A percentile compares a stretch with the other conserved stretches of the same genome.
Evolutionary conservation across 768 basidiomycete genomes (phyloP).

Genomic region (Lentinula edodes): DNA sequence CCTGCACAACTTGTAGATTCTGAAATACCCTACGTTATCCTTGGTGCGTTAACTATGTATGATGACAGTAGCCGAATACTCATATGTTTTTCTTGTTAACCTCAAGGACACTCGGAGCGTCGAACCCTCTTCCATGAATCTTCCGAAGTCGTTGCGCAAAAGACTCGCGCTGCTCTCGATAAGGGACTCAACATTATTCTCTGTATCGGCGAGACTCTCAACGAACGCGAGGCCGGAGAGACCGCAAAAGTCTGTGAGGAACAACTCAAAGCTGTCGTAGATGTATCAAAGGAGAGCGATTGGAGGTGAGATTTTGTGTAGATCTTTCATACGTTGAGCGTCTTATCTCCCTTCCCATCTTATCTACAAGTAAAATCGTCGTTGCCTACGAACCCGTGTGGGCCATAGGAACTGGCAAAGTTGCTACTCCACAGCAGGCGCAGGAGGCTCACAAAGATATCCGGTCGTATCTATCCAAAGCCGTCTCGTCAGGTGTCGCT

Average conservation of each 20-base stretch:
- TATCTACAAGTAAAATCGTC: slow-evolving; percentile 66
- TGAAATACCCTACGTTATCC: slow-evolving; percentile 86
- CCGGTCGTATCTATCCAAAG: slow-evolving; percentile 62
- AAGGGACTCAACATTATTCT: slow-evolving; percentile 81
- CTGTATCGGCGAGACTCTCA: slow-evolving; percentile 92
- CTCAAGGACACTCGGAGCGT: slow-evolving; percentile 89
- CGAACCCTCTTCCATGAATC: slow-evolving; percentile 89
- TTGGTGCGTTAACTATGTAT: slow-evolving; percentile 45
- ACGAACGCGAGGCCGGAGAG: slow-evolving; percentile 74
- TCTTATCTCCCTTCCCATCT: not conserved
- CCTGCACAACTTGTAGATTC: slow-evolving; percentile 82
- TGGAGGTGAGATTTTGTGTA: slow-evolving; percentile 62
- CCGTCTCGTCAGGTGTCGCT: slow-evolving; percentile 67
- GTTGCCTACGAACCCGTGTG: slow-evolving; percentile 97
- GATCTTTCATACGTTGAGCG: not conserved
- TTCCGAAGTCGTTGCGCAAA: slow-evolving; percentile 75
- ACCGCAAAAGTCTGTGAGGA: slow-evolving; percentile 77
- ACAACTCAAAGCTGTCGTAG: slow-evolving; percentile 76
- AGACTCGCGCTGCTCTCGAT: slow-evolving; percentile 80
- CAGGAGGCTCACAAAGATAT: slow-evolving; percentile 87
- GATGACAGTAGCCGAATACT: not conserved
- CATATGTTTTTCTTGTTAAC: not conserved
- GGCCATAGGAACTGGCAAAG: slow-evolving; percentile 98
- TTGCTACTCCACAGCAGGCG: slow-evolving; percentile 87
- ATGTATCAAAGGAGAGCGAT: slow-evolving; percentile 51